These are phyloP conservation scores for Ogataea parapolymorpha DNA, from an alignment of 805 yeast genomes.

Conservation along the genomic window DNA sequence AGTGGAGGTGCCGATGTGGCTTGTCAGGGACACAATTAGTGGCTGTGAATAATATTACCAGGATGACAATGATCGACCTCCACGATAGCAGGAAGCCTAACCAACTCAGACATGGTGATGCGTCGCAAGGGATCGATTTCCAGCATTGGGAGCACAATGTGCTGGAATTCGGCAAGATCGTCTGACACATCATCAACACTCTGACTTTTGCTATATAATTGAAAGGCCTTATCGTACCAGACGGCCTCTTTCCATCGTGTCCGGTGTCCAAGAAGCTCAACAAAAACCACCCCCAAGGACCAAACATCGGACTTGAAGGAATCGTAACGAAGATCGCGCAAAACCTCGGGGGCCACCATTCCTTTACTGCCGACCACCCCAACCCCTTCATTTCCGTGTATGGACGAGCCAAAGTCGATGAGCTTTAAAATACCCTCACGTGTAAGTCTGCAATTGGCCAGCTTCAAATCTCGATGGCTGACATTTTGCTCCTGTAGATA, in stretches of 20 bases:
- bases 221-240: constrained; percentile 13
- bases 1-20: constrained; percentile 1
- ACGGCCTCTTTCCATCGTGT: constrained; percentile 47
- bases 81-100: not conserved
- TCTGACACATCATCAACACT: not conserved
- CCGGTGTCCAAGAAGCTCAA: constrained; percentile 31
- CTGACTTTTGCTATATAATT: constrained; percentile 4
- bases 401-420: constrained; percentile 51
- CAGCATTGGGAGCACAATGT: not conserved
- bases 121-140: not conserved
- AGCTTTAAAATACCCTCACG: constrained; percentile 35
- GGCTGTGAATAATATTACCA: not conserved
- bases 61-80: not conserved
- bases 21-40: not conserved
- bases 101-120: not conserved
- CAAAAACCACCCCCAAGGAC: constrained; percentile 46
- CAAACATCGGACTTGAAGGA: constrained; percentile 45
- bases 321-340: constrained; percentile 35
- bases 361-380: constrained; percentile 49
- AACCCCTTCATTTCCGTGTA: constrained; percentile 18
- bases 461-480: constrained; percentile 51
- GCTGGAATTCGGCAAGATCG: not conserved
- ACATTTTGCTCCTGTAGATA: constrained; percentile 37
- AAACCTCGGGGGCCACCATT: constrained; percentile 49
- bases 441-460: constrained; percentile 42